Percentiles rank a stretch among this genome's conserved stretches.
These are phyloP conservation scores for Trichosanthes truncata DNA, from an alignment of 306 rosid genomes.

Conservation along the genomic window DNA sequence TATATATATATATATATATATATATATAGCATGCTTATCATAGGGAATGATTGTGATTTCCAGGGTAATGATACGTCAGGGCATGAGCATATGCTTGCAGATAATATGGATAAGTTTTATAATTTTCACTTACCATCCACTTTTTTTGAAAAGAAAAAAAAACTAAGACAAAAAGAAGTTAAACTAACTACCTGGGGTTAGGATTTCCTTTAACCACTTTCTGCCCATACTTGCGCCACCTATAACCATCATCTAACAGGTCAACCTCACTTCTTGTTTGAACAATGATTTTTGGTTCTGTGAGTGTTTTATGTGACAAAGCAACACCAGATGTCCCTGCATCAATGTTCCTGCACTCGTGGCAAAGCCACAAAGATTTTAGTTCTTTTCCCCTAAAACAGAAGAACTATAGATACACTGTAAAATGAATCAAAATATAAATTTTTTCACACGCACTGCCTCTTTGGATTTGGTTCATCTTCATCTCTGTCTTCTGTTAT, in stretches of 20 bases:
- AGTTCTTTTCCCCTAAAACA: background rate
- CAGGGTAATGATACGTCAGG: background rate
- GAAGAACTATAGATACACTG: background rate
- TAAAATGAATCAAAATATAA: background rate
- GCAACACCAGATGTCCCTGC: slow-evolving; percentile 43
- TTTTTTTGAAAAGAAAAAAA: background rate
- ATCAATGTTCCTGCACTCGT: slow-evolving; percentile 58
- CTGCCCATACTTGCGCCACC: slow-evolving; percentile 98
- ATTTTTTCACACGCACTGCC: slow-evolving; percentile 19
- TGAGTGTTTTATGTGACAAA: slow-evolving; percentile 63
- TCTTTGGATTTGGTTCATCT: slow-evolving; percentile 68
- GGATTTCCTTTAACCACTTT: slow-evolving; percentile 98
- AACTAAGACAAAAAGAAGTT: slow-evolving; percentile 3
- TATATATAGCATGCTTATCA: background rate
- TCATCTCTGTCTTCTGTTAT: slow-evolving; percentile 46
- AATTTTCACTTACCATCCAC: background rate
- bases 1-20: too few species aligned
- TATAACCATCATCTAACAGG: slow-evolving; percentile 91
- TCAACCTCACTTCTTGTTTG: slow-evolving; percentile 94
- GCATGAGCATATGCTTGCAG: background rate
- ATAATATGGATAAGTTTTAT: background rate
- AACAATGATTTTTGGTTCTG: slow-evolving; percentile 92
- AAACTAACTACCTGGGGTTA: slow-evolving; percentile 73
- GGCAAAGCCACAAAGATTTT: background rate
- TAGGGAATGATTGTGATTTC: background rate